Evolutionary conservation across 108 stramenopile genomes (phyloP).

Genomic region (Fistulifera pelliculosa): DNA sequence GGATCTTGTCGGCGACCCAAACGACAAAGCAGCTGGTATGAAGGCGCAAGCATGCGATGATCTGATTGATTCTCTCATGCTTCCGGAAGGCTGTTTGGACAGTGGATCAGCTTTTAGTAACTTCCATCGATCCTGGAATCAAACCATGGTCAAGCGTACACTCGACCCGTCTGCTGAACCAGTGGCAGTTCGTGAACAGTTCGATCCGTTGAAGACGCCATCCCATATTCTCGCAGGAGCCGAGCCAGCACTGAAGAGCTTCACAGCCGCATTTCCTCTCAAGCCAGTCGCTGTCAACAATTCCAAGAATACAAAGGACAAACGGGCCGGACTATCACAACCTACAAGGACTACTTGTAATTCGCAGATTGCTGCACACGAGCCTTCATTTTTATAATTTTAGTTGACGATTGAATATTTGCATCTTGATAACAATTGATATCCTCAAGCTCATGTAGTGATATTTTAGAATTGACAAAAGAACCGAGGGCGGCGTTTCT

Average conservation of each 20-base stretch:
- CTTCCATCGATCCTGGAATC: conserved; percentile 27
- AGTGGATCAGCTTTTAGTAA: conserved; percentile 40
- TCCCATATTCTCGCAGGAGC: conserved; percentile 10
- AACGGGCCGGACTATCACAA: background rate
- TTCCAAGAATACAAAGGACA: background rate
- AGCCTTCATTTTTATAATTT: background rate
- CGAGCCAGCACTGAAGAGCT: conserved; percentile 16
- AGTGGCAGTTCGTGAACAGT: conserved; percentile 9
- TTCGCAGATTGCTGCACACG: background rate
- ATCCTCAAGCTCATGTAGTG: background rate
- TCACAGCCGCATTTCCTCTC: conserved; percentile 17
- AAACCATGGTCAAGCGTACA: conserved; percentile 35
- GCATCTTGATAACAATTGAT: background rate
- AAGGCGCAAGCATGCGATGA: conserved; percentile 37
- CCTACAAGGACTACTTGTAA: conserved; percentile 9
- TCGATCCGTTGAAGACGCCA: conserved; percentile 27
- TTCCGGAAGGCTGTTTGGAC: conserved; percentile 47
- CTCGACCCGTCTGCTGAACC: conserved; percentile 13
- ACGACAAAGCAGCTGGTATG: too few relatives aligned
- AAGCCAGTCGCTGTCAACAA: background rate
- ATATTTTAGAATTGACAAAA: conserved; percentile 14
- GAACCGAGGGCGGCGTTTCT: conserved; percentile 3
- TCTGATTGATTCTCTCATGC: conserved; percentile 63
- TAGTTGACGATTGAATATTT: background rate
- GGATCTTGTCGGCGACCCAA: background rate